phyloP scores from a whole-genome alignment of 176 grass and related monocot genomes.

The Hsuehochloa calcarea region DNA sequence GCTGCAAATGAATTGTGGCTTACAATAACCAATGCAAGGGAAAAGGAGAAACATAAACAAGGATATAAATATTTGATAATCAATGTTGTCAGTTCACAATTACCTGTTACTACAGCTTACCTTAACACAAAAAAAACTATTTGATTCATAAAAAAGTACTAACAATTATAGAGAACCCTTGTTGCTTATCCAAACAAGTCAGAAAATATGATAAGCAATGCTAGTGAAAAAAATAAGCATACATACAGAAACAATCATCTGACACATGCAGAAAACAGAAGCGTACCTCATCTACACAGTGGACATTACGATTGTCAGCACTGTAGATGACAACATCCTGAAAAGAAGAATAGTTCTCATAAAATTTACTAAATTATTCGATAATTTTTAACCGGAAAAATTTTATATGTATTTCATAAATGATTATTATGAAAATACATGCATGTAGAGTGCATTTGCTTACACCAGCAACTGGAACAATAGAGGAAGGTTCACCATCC shows the following conservation, averaged over 20 bases:
- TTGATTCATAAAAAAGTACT: neutral
- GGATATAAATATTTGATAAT: neutral
- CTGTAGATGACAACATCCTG: constrained; percentile 95
- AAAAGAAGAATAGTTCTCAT: neutral
- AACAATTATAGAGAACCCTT: neutral
- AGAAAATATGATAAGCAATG: neutral
- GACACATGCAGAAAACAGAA: constrained; percentile 15
- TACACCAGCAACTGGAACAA: constrained; percentile 85
- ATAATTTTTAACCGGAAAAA: neutral
- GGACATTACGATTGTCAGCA: constrained; percentile 69
- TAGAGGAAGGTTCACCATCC: constrained; percentile 67
- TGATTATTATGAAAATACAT: constrained; percentile 9
- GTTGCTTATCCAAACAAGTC: neutral
- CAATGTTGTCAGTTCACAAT: neutral
- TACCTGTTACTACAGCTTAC: neutral
- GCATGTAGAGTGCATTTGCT: constrained; percentile 35
- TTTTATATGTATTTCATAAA: neutral
- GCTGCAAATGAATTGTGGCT: neutral
- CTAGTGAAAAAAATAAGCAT: neutral
- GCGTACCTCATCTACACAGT: constrained; percentile 85
- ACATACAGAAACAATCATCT: constrained; percentile 11
- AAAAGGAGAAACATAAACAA: neutral
- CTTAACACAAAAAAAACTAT: neutral
- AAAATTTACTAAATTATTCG: constrained; percentile 5
- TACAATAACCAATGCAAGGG: neutral